phyloP scores from a whole-genome alignment of 768 basidiomycete species.

The Kwoniella dendrophila region DNA sequence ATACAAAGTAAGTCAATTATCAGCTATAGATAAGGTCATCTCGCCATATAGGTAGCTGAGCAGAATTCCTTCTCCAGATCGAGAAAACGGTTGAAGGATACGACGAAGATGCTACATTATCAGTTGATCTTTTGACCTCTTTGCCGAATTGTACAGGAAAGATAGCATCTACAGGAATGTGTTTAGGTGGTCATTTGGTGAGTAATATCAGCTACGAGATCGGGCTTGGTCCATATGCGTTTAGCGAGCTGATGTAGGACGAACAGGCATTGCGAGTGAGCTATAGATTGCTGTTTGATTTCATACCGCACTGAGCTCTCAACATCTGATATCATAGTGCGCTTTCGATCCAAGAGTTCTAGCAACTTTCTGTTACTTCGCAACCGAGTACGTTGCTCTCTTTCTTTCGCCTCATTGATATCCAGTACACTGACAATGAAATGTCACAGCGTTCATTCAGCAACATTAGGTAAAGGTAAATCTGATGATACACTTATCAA shows the following conservation, averaged over 20 bases:
- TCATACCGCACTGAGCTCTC: too few species aligned
- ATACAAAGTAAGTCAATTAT: constrained; percentile 67
- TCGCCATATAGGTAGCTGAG: neutral
- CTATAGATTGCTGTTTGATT: neutral
- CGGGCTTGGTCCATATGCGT: neutral
- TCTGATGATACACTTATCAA: constrained; percentile 75
- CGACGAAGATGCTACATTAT: constrained; percentile 81
- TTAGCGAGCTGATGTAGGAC: neutral
- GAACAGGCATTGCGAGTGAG: constrained; percentile 43
- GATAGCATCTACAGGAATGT: constrained; percentile 62
- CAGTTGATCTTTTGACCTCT: constrained; percentile 73
- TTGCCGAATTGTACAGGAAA: constrained; percentile 85
- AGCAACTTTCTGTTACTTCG: constrained; percentile 89
- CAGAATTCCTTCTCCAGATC: constrained; percentile 60
- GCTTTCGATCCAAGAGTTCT: constrained; percentile 83
- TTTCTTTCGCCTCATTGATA: neutral
- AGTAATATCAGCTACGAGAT: neutral
- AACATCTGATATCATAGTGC: constrained; percentile 61
- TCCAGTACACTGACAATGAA: too few species aligned
- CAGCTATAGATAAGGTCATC: neutral
- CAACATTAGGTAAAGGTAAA: constrained; percentile 80
- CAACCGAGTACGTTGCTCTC: constrained; percentile 66
- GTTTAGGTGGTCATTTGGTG: constrained; percentile 48
- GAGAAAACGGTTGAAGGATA: constrained; percentile 86
- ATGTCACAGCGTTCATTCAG: constrained; percentile 66